These are phyloP conservation scores for Hypoxylon sp. DNA, from an alignment of 2,329 filamentous ascomycete species.

Conservation along the genomic window DNA sequence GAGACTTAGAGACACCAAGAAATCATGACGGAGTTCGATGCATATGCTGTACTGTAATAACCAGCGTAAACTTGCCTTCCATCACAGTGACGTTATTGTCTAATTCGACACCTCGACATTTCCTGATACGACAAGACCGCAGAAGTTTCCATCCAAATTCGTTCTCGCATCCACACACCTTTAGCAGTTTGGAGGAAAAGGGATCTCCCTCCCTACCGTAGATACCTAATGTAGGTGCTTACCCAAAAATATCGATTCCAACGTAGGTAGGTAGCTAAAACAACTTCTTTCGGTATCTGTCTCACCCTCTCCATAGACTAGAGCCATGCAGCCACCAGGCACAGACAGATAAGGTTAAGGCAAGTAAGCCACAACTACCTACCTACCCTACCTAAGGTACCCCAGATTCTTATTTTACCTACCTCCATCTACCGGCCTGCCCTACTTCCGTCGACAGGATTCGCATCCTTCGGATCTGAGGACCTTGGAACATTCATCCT, in stretches of 20 bases:
- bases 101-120: neutral
- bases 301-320: constrained; percentile 13
- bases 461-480: constrained; percentile 28
- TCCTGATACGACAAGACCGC: constrained; percentile 10
- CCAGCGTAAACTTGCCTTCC: neutral
- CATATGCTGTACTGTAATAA: constrained; percentile 14
- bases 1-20: constrained; percentile 12
- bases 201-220: constrained; percentile 1
- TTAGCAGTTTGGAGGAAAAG: neutral
- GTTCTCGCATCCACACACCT: constrained; percentile 23
- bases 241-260: neutral
- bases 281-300: neutral
- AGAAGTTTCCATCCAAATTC: constrained; percentile 2
- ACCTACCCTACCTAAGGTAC: constrained; percentile 30
- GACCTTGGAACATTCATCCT: constrained; percentile 18
- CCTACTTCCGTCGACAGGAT: constrained; percentile 21
- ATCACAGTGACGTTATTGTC: neutral
- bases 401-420: constrained; percentile 46
- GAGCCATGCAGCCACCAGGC: constrained; percentile 16
- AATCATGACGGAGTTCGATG: constrained; percentile 12
- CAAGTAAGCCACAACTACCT: constrained; percentile 34
- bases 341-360: constrained; percentile 6
- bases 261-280: neutral
- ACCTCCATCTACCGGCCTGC: constrained; percentile 36
- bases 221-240: too few species aligned